phyloP scores from a whole-genome alignment of 352 stramenopile species.

The Blastocystis sp. region DNA sequence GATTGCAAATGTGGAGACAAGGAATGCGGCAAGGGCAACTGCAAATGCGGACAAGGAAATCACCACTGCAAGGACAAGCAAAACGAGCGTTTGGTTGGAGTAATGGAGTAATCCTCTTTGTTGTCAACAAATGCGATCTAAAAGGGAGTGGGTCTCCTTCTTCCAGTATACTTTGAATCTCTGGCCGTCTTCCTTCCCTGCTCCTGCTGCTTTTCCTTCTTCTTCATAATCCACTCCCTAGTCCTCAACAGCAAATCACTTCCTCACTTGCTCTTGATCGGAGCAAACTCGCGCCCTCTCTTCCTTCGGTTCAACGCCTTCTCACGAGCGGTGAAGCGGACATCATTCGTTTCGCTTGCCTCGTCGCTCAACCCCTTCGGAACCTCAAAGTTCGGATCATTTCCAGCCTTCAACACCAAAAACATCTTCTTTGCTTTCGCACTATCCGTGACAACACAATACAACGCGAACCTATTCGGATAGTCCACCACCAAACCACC shows the following conservation, averaged over 20 bases:
- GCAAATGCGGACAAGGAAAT: neutral
- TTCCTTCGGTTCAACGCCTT: slow-evolving; percentile 73
- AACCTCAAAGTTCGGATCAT: slow-evolving; percentile 79
- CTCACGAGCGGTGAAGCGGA: slow-evolving; percentile 54
- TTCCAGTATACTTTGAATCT: slow-evolving; percentile 97
- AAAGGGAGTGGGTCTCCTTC: slow-evolving; percentile 82
- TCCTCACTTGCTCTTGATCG: slow-evolving; percentile 70
- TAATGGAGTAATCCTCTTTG: neutral
- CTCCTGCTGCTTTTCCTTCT: slow-evolving; percentile 81
- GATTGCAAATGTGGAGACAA: neutral
- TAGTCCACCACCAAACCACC: slow-evolving; percentile 98
- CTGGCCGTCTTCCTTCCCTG: slow-evolving; percentile 94
- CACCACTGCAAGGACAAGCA: neutral
- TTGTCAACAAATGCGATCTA: slow-evolving; percentile 32
- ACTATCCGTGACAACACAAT: slow-evolving; percentile 13
- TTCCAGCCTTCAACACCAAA: slow-evolving; percentile 92
- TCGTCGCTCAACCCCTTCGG: slow-evolving; percentile 83
- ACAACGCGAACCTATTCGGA: slow-evolving; percentile 86
- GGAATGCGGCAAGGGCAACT: neutral
- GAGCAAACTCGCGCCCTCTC: slow-evolving; percentile 63
- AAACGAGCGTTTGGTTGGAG: neutral
- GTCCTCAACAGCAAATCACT: neutral
- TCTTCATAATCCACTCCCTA: slow-evolving; percentile 78
- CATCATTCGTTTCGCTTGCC: slow-evolving; percentile 57
- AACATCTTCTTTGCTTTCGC: slow-evolving; percentile 99